Percentiles rank a stretch among this genome's conserved stretches.
phyloP scores from a whole-genome alignment of 2,329 filamentous ascomycete species.

The Botrytis aclada region DNA sequence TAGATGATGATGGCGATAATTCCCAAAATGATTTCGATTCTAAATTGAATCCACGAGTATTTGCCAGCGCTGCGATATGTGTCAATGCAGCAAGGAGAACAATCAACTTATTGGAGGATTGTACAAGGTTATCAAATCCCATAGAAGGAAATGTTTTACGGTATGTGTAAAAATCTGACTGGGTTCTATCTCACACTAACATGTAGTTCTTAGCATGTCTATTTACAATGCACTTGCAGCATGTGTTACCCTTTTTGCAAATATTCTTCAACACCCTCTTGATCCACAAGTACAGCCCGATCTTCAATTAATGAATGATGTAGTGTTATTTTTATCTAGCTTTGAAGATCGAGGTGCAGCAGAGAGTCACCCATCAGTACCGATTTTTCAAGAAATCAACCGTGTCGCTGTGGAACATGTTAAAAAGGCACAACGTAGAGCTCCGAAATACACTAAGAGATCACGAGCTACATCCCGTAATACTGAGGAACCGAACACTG shows the following conservation, averaged over 20 bases:
- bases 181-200: conserved; percentile 1
- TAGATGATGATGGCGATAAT: conserved; percentile 14
- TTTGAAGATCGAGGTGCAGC: background rate
- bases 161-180: background rate
- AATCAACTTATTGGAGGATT: conserved; percentile 26
- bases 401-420: conserved; percentile 8
- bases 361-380: background rate
- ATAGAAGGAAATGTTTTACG: conserved; percentile 23
- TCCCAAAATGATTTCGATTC: conserved; percentile 17
- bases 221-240: conserved; percentile 88
- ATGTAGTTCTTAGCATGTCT: conserved; percentile 18
- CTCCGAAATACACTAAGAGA: conserved; percentile 8
- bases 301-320: conserved; percentile 80
- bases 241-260: conserved; percentile 87
- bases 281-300: conserved; percentile 82
- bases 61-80: conserved; percentile 27
- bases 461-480: background rate
- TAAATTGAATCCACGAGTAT: conserved; percentile 26
- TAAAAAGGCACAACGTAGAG: background rate
- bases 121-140: conserved; percentile 23
- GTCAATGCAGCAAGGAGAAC: conserved; percentile 27
- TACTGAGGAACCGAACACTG: background rate
- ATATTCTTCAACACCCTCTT: conserved; percentile 88
- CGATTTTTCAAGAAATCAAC: conserved; percentile 10
- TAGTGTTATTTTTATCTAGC: conserved; percentile 41